Conservation (phyloP, 2,329 filamentous ascomycete genomes). For the Exophiala xenobiotica region DNA sequence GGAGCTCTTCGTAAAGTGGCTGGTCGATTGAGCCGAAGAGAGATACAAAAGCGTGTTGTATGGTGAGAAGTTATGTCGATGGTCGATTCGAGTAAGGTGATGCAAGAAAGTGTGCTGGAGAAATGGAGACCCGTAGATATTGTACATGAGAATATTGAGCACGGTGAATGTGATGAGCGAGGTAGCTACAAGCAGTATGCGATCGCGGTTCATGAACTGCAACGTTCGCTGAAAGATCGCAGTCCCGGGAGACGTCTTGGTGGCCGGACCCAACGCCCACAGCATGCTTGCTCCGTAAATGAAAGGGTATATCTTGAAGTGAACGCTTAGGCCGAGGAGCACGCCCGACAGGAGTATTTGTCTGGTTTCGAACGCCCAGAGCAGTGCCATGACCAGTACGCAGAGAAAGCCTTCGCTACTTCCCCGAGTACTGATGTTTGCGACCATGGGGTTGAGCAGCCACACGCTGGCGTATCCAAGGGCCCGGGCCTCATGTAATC, state of each 20-base stretch:
- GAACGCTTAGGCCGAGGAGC: conserved; percentile 78
- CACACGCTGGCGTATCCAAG: conserved; percentile 81
- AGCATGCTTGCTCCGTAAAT: conserved; percentile 72
- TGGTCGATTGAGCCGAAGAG: conserved; percentile 62
- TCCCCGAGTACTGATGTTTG: conserved; percentile 90
- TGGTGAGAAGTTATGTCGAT: conserved; percentile 96
- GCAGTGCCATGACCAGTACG: conserved; percentile 74
- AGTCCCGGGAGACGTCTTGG: conserved; percentile 4
- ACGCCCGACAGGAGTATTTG: conserved; percentile 66
- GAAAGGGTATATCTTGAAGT: conserved; percentile 99
- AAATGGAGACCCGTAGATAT: conserved; percentile 74
- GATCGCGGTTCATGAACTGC: conserved; percentile 40
- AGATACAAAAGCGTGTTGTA: conserved; percentile 93
- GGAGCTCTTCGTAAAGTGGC: conserved; percentile 25
- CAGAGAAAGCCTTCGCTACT: conserved; percentile 90
- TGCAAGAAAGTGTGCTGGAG: conserved; percentile 88
- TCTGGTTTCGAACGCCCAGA: conserved; percentile 75
- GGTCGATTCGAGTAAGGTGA: conserved; percentile 88
- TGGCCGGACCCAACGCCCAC: conserved; percentile 39
- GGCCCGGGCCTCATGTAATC: conserved; percentile 56
- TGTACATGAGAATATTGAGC: conserved; percentile 78
- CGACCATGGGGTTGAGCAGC: conserved; percentile 97
- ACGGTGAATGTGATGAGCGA: conserved; percentile 71
- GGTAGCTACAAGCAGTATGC: conserved; percentile 46
- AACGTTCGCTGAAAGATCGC: conserved; percentile 28